Base-by-base conservation (phyloP, 352 stramenopile species). In the Phytophthora hybrid region DNA sequence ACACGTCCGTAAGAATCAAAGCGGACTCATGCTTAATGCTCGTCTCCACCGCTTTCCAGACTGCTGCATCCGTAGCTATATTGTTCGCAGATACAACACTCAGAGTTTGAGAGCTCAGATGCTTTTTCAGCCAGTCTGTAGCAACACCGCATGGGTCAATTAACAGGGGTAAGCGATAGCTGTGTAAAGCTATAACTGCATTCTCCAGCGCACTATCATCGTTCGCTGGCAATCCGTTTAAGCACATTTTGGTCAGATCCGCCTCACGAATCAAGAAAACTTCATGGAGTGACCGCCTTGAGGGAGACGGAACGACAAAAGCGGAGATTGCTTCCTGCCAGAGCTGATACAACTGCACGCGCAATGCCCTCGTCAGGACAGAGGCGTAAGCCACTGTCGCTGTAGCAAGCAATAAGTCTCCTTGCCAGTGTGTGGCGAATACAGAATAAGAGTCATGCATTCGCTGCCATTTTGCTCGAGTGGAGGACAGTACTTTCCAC, bases 361-460 rank as follows among this genome's bases (percentile, higher is more conserved):
- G 71, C n/a, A 70, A 53, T 0, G 16, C 13, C 2, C 77, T 71
- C 2, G 70, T 81, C 3, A 81, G 11, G 5, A 64, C 76, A 7
- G 81, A 80, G 6, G 79, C 73, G 47, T 95, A 95, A 0, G 71
- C 76, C 10, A 91, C 61, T 0, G 74, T 61, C 0, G 84, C 84
- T 23, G 88, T 93, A 3, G 76, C 80, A 6, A 95, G 58, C n/a
- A 94, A 73, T 23, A 93, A 66, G 18, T 95, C 86, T 3, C 82
- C 88, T 59, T 84, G 78, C 65, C 79, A 84, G 23, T 91, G 69
- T 0, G 70, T 64, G 0, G 65, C 65, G 56, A 89, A 84, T 56
- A 84, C 65, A 0, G 65, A 78, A 63, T 83, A 90, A 11, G 74
- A 69, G 6, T 91, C 77, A 54, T 85, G 79, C 29, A 32, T 44